These are phyloP conservation scores for Lachancea sp. DNA, from an alignment of 805 yeast species.

Conservation along the genomic window DNA sequence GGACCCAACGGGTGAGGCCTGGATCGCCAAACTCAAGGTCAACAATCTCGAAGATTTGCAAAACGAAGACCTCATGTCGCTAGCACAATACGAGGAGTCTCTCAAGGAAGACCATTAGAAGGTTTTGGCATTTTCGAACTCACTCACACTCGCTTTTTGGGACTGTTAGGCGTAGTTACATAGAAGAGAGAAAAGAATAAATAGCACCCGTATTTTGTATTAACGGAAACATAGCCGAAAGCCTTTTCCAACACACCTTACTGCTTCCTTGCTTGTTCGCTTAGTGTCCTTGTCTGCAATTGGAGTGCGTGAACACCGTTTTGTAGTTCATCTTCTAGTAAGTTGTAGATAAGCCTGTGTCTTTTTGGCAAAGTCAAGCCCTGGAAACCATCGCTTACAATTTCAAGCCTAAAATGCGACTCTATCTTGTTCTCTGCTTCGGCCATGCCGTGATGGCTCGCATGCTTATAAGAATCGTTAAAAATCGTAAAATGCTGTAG, in stretches of 20 bases:
- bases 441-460: slow-evolving; percentile 77
- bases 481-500: slow-evolving; percentile 47
- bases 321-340: slow-evolving; percentile 67
- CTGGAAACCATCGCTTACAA: slow-evolving; percentile 62
- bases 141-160: too few species aligned
- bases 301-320: slow-evolving; percentile 86
- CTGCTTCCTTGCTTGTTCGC: slow-evolving; percentile 38
- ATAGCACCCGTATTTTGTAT: too few species aligned
- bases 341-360: slow-evolving; percentile 66
- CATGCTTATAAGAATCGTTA: slow-evolving; percentile 85
- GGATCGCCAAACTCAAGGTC: slow-evolving; percentile 78
- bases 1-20: slow-evolving; percentile 92
- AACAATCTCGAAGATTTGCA: slow-evolving; percentile 40
- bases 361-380: slow-evolving; percentile 65
- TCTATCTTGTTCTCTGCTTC: slow-evolving; percentile 68
- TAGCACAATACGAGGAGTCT: slow-evolving; percentile 50
- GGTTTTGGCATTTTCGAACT: too few species aligned
- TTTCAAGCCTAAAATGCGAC: slow-evolving; percentile 72
- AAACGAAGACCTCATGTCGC: slow-evolving; percentile 44
- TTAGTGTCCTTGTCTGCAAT: slow-evolving; percentile 69
- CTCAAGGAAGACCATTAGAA: slow-evolving; percentile 47
- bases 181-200: neutral
- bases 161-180: too few species aligned
- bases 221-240: too few species aligned
- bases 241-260: neutral